Conservation (phyloP, 2,329 filamentous ascomycete species). For the Aspergillus sp. region DNA sequence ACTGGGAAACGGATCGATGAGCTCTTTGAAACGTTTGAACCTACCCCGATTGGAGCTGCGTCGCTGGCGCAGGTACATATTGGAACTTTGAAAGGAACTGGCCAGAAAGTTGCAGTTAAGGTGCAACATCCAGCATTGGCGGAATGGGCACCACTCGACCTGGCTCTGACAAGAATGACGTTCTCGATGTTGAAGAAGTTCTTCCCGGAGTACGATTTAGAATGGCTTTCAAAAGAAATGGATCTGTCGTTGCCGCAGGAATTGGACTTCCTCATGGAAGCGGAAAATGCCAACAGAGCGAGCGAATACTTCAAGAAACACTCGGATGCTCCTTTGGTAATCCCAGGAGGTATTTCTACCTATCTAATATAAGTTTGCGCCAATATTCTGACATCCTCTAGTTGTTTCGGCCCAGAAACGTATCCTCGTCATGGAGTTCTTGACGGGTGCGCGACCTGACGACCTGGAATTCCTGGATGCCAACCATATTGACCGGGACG, state of each 20-base stretch:
- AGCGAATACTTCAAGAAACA: slow-evolving; percentile 77
- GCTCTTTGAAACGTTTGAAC: slow-evolving; percentile 82
- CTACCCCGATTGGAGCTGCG: slow-evolving; percentile 81
- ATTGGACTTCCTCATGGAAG: slow-evolving; percentile 84
- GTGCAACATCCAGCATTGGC: slow-evolving; percentile 89
- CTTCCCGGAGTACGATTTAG: slow-evolving; percentile 96
- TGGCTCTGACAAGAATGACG: slow-evolving; percentile 81
- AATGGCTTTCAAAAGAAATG: slow-evolving; percentile 95
- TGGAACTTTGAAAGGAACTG: slow-evolving; percentile 76
- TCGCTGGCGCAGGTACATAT: slow-evolving; percentile 93
- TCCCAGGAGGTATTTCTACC: slow-evolving; percentile 61
- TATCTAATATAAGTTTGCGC: background rate
- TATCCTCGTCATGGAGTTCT: slow-evolving; percentile 93
- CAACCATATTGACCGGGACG: slow-evolving; percentile 87
- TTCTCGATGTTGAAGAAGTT: slow-evolving; percentile 87
- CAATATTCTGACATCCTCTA: slow-evolving; percentile 22
- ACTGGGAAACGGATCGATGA: slow-evolving; percentile 77
- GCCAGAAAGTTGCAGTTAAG: slow-evolving; percentile 90
- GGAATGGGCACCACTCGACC: slow-evolving; percentile 85
- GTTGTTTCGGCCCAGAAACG: slow-evolving; percentile 87
- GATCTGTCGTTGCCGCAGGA: slow-evolving; percentile 86
- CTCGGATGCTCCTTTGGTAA: slow-evolving; percentile 75
- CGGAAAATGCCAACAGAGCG: slow-evolving; percentile 75
- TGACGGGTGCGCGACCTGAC: slow-evolving; percentile 82
- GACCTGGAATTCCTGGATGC: slow-evolving; percentile 83